Conservation (phyloP, 2,329 filamentous ascomycete genomes). For the Pestalotiopsis sp. region DNA sequence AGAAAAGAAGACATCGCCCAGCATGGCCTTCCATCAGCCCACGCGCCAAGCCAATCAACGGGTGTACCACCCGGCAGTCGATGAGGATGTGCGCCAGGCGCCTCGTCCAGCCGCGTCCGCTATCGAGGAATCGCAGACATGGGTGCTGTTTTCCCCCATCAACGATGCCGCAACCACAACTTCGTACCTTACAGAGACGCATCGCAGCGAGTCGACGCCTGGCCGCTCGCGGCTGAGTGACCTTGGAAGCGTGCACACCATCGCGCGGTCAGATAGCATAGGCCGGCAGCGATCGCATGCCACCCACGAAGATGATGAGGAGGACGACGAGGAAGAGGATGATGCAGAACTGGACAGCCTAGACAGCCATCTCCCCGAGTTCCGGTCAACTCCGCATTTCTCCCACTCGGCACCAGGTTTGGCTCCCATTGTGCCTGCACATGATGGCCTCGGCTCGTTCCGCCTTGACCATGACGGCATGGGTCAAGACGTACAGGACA, state of each 20-base stretch:
- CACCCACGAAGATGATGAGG: conserved; percentile 44
- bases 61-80: conserved; percentile 41
- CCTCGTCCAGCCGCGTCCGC: conserved; percentile 35
- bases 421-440: conserved; percentile 78
- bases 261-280: conserved; percentile 59
- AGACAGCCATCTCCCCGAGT: conserved; percentile 88
- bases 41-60: conserved; percentile 56
- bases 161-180: conserved; percentile 62
- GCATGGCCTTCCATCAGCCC: conserved; percentile 64
- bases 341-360: conserved; percentile 88
- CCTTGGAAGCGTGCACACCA: conserved; percentile 75
- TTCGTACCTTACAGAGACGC: conserved; percentile 69
- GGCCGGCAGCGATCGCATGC: conserved; percentile 27
- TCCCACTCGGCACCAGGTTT: conserved; percentile 44
- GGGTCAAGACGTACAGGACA: conserved; percentile 70
- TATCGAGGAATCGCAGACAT: conserved; percentile 81
- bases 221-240: conserved; percentile 78
- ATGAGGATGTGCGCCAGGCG: conserved; percentile 39
- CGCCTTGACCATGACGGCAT: conserved; percentile 60
- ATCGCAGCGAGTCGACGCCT: conserved; percentile 65
- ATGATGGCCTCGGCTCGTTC: conserved; percentile 92
- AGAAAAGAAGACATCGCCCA: conserved; percentile 8
- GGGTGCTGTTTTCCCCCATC: conserved; percentile 89
- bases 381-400: conserved; percentile 63
- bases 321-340: conserved; percentile 58